A percentile compares a stretch with the other conserved stretches of the same genome.
Evolutionary conservation across 495 filamentous ascomycete genomes (phyloP).

Genomic region (Neurospora africana): DNA sequence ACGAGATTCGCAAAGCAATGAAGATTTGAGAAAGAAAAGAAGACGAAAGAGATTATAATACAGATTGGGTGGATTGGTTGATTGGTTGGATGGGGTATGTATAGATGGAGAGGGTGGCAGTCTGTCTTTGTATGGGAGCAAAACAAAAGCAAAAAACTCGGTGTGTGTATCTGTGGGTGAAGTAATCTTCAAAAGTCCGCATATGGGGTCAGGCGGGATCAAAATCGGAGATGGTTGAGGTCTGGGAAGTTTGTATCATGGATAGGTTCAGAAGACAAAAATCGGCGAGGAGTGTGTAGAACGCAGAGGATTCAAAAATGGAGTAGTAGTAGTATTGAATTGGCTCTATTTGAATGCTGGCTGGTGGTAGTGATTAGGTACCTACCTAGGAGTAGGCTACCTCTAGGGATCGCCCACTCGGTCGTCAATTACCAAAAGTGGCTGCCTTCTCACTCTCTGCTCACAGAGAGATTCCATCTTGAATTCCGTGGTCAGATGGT

Average conservation of each 20-base stretch:
- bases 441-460: not conserved
- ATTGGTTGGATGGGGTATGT: not conserved
- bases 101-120: not conserved
- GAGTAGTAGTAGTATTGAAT: not conserved
- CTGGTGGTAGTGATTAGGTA: no score
- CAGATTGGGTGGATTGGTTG: not conserved
- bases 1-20: not conserved
- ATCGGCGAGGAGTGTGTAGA: not conserved
- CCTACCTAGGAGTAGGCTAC: not conserved
- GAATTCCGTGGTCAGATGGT: not conserved
- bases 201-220: not conserved
- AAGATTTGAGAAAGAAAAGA: not conserved
- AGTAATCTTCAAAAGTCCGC: not conserved
- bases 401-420: not conserved
- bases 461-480: not conserved
- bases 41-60: not conserved
- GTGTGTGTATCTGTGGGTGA: not conserved
- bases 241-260: not conserved
- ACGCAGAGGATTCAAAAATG: not conserved
- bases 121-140: not conserved
- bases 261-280: not conserved
- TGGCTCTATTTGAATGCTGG: not conserved
- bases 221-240: not conserved
- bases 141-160: not conserved
- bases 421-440: not conserved